Evolutionary conservation across 495 filamentous ascomycete species (phyloP).

Genomic region (Daldinia childiae): DNA sequence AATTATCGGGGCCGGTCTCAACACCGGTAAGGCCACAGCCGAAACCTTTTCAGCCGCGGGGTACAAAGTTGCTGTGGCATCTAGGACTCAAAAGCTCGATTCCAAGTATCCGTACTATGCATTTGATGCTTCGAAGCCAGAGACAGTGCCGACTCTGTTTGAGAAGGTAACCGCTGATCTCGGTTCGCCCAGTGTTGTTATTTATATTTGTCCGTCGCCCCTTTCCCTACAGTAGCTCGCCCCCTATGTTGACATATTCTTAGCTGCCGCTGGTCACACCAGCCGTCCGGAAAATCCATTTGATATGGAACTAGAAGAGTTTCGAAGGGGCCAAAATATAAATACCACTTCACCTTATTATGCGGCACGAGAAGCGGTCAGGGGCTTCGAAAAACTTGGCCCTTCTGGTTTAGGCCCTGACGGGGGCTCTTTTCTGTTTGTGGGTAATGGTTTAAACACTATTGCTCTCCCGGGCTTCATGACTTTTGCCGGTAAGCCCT

Average conservation of each 20-base stretch:
- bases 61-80: slow-evolving; percentile 57
- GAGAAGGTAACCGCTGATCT: slow-evolving; percentile 55
- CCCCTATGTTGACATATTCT: slow-evolving; percentile 13
- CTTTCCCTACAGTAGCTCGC: neutral
- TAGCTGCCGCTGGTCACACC: neutral
- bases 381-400: slow-evolving; percentile 40
- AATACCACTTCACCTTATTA: slow-evolving; percentile 55
- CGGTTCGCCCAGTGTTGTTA: slow-evolving; percentile 42
- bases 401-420: slow-evolving; percentile 15
- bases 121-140: slow-evolving; percentile 54
- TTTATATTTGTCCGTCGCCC: slow-evolving; percentile 45
- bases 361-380: slow-evolving; percentile 51
- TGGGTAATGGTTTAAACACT: slow-evolving; percentile 51
- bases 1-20: slow-evolving; percentile 57
- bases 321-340: slow-evolving; percentile 38
- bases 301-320: slow-evolving; percentile 30
- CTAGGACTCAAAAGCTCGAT: slow-evolving; percentile 41
- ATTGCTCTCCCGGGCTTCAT: slow-evolving; percentile 43
- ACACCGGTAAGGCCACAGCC: slow-evolving; percentile 52
- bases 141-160: slow-evolving; percentile 51
- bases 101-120: slow-evolving; percentile 47
- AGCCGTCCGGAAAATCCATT: slow-evolving; percentile 14
- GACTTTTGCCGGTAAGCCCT: slow-evolving; percentile 39
- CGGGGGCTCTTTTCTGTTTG: slow-evolving; percentile 54
- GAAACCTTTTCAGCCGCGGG: slow-evolving; percentile 52